Conservation (phyloP, 1,139 yeast species). For the Lodderomyces oxycetoniae region DNA sequence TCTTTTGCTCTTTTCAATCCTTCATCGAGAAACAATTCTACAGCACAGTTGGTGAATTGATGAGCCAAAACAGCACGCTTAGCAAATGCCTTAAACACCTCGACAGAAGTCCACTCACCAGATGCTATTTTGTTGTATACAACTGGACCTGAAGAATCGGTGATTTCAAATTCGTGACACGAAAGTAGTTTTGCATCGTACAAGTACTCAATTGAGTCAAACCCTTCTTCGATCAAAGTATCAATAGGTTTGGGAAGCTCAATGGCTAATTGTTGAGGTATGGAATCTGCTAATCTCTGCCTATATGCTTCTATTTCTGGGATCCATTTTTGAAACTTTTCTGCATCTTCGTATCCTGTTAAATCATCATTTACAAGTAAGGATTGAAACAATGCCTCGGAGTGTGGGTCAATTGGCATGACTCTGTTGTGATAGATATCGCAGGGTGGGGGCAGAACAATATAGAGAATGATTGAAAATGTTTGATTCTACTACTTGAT, state of each 20-base stretch:
- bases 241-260: conserved; percentile 40
- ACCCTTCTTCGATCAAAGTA: conserved; percentile 34
- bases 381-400: conserved; percentile 7
- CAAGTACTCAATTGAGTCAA: conserved; percentile 44
- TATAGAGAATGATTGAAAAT: too few relatives aligned
- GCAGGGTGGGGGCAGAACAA: too few relatives aligned
- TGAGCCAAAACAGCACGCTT: conserved; percentile 47
- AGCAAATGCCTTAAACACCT: conserved; percentile 47
- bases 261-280: conserved; percentile 38
- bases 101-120: conserved; percentile 35
- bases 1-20: conserved; percentile 26
- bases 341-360: conserved; percentile 31
- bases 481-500: too few relatives aligned
- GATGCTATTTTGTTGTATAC: conserved; percentile 33
- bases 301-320: conserved; percentile 51
- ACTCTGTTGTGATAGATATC: too few relatives aligned
- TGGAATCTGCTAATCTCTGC: conserved; percentile 34
- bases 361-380: conserved; percentile 16
- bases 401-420: conserved; percentile 4
- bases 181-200: conserved; percentile 39
- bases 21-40: conserved; percentile 34
- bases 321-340: conserved; percentile 30
- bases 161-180: conserved; percentile 41
- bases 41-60: conserved; percentile 37
- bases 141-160: conserved; percentile 37